Evolutionary conservation across 768 basidiomycete species (phyloP), one percentile per base, ranked within the genome.

Genomic region (Lyophyllum shimeji): DNA sequence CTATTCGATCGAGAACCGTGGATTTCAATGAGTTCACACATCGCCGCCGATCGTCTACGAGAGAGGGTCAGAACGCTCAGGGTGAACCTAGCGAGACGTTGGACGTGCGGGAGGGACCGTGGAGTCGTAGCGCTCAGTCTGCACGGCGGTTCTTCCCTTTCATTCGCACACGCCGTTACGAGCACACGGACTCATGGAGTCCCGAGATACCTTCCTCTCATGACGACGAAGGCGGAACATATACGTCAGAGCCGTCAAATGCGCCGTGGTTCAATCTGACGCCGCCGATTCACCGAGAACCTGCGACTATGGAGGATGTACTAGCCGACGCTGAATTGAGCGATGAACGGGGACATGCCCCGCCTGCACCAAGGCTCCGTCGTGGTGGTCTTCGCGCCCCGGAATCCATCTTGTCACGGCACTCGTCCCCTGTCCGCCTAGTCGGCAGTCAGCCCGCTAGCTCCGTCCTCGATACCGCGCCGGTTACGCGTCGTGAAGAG

Each of bases 1-100:
- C 82, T 1, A 63, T 73, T 29, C 74, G 79, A 4, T 77, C 79
- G 25, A 74, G 87, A 31, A 75, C 82, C 13, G 76, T 82, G 13
- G 88, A 90, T 59, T 90, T 91, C 67, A 84, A 79, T 63, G 89
- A 90, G 24, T 90, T 87, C 59, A 86, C 88, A 0, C 68, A 81
- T 21, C 83, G 83, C 12, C 82, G 89, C 27, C 81, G 89, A 50
- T 81, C 81, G 17, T 71, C 74, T 4, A 81, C 68, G 23, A 70
- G 81, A 45, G 77, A 79, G 13, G 52, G 69, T 2, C 45, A 66
- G 11, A 59, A 60, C 39, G 46, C 66, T 12, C 67, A 70, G 39
- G 58, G 66, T 31, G 74, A 73, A 42, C 57, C 63, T 17, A 53
- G 62, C 18, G 71, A 72, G 21, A 62, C 68, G 12, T 59, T 63